These are phyloP conservation scores for Stramenopiles sp. DNA, from an alignment of 352 stramenopile species.

Conservation along the genomic window DNA sequence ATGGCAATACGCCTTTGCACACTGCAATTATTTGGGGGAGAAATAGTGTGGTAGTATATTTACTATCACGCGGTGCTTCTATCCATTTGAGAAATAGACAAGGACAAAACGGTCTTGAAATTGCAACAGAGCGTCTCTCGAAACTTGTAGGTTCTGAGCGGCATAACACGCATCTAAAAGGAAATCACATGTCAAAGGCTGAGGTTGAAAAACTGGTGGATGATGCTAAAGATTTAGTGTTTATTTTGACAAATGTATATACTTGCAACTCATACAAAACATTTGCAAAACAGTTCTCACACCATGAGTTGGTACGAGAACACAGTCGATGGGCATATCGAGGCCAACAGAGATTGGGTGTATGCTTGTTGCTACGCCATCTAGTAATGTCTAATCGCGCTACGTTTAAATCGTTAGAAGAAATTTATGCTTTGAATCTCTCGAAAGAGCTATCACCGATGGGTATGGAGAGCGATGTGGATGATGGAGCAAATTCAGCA, in stretches of 20 bases:
- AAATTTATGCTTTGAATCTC: not conserved
- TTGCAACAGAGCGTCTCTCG: not conserved
- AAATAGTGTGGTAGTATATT: not conserved
- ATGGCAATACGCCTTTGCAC: not conserved
- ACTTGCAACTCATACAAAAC: not conserved
- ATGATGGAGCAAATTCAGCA: not conserved
- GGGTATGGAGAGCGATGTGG: not conserved
- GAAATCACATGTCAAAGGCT: not conserved
- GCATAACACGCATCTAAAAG: not conserved
- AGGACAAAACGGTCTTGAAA: not conserved
- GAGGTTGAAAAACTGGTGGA: not conserved
- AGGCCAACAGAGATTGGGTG: not conserved
- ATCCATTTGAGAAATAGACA: not conserved
- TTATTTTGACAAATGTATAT: not conserved
- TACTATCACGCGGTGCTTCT: not conserved
- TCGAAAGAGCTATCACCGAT: not conserved
- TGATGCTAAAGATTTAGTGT: not conserved
- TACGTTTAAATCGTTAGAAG: not conserved
- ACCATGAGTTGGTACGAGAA: not conserved
- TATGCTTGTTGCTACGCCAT: not conserved
- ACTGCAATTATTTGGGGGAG: not conserved
- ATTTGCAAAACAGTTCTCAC: not conserved
- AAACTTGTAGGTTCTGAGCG: not conserved
- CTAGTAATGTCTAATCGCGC: not conserved
- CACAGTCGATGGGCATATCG: not conserved